Evolutionary conservation across 495 filamentous ascomycete genomes (phyloP).

Genomic region (Elasticomyces elasticus): DNA sequence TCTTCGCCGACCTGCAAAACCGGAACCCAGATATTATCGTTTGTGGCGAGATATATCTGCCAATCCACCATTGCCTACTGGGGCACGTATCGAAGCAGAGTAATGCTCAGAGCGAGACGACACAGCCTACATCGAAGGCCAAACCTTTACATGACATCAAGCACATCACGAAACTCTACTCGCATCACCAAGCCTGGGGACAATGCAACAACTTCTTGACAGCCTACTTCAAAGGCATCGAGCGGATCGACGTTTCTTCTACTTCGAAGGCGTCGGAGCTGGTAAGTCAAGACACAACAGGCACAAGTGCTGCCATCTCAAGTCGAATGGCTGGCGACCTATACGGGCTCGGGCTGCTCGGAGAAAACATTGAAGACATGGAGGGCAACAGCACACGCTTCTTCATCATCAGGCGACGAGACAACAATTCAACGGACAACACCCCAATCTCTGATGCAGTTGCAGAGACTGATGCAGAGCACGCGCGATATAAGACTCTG

Average conservation of each 20-base stretch:
- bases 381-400: constrained; percentile 74
- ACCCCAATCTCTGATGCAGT: no score
- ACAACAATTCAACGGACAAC: no score
- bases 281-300: constrained; percentile 47
- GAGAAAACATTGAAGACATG: constrained; percentile 68
- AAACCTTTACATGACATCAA: constrained; percentile 34
- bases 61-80: constrained; percentile 77
- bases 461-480: constrained; percentile 1
- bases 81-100: constrained; percentile 28
- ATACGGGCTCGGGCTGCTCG: constrained; percentile 58
- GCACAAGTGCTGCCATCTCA: constrained; percentile 65
- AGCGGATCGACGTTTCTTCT: constrained; percentile 74
- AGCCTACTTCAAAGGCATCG: constrained; percentile 53
- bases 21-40: constrained; percentile 57
- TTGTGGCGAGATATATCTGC: constrained; percentile 70
- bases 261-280: constrained; percentile 76
- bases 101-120: neutral
- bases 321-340: constrained; percentile 59
- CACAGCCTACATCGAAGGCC: neutral
- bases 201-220: constrained; percentile 75
- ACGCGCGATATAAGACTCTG: constrained; percentile 50
- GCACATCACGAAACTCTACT: constrained; percentile 53
- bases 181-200: constrained; percentile 88
- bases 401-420: constrained; percentile 49
- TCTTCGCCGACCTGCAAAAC: constrained; percentile 59